phyloP scores from a whole-genome alignment of 1,139 yeast genomes.

The Pichia inconspicua region DNA sequence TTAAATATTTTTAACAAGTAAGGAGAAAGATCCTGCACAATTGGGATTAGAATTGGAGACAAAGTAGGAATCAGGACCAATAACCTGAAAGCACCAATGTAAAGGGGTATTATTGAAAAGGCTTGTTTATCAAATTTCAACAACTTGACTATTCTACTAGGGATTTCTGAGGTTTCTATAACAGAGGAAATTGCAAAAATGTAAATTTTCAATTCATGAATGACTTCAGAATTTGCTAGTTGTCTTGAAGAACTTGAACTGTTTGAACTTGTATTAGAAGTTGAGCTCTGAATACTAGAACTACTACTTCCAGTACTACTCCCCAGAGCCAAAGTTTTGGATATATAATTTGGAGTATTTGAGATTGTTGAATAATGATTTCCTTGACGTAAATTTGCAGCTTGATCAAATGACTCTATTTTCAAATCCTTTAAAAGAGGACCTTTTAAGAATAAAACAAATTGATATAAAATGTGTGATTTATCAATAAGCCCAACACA shows the following conservation, averaged over 20 bases:
- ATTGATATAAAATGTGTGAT: constrained; percentile 38
- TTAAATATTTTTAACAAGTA: constrained; percentile 7
- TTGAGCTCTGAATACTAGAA: not conserved
- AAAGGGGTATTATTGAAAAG: constrained; percentile 16
- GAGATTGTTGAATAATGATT: not conserved
- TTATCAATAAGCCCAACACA: constrained; percentile 24
- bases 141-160: constrained; percentile 25
- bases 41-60: constrained; percentile 12
- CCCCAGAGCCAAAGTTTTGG: not conserved
- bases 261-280: not conserved
- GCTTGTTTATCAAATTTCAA: constrained; percentile 28
- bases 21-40: constrained; percentile 18
- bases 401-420: constrained; percentile 19
- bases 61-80: constrained; percentile 18
- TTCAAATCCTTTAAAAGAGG: constrained; percentile 23
- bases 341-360: not conserved
- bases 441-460: constrained; percentile 26
- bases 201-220: constrained; percentile 29
- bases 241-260: not conserved
- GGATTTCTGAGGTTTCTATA: constrained; percentile 34
- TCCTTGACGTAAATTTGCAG: not conserved
- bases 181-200: constrained; percentile 39
- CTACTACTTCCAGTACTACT: not conserved
- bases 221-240: constrained; percentile 1
- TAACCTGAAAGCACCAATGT: constrained; percentile 35